phyloP scores from a whole-genome alignment of 306 rosid genomes.

The Rosa persica region DNA sequence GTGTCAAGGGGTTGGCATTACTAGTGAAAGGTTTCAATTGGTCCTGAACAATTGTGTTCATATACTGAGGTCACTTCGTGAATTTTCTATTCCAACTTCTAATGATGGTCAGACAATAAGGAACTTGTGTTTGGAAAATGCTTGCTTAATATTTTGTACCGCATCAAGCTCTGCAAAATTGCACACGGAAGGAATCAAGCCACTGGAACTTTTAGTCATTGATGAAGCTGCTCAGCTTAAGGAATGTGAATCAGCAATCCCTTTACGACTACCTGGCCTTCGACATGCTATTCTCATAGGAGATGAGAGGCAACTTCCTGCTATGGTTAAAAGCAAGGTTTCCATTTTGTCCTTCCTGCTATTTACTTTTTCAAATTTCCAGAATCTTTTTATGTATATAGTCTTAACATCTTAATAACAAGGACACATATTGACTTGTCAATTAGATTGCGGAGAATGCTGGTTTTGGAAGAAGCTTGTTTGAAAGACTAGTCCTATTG shows the following conservation, averaged over 20 bases:
- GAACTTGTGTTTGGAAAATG: conserved; percentile 35
- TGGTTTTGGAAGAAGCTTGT: conserved; percentile 43
- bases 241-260: conserved; percentile 46
- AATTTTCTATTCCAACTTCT: conserved; percentile 28
- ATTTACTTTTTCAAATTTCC: too few species aligned
- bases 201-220: conserved; percentile 38
- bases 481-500: conserved; percentile 28
- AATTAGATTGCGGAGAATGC: conserved; percentile 27
- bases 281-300: conserved; percentile 44
- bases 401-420: not conserved
- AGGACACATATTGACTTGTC: not conserved
- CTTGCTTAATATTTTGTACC: conserved; percentile 44
- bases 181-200: conserved; percentile 25
- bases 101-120: conserved; percentile 27
- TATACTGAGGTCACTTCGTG: conserved; percentile 26
- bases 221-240: conserved; percentile 57
- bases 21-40: conserved; percentile 13
- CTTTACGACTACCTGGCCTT: conserved; percentile 41
- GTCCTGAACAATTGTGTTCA: conserved; percentile 3
- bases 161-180: conserved; percentile 41
- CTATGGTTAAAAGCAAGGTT: conserved; percentile 46
- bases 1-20: not conserved
- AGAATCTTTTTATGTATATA: not conserved
- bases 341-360: not conserved
- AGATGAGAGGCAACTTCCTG: conserved; percentile 44